These are phyloP conservation scores for Spathaspora gorwiae DNA, from an alignment of 805 yeast species.

Conservation along the genomic window DNA sequence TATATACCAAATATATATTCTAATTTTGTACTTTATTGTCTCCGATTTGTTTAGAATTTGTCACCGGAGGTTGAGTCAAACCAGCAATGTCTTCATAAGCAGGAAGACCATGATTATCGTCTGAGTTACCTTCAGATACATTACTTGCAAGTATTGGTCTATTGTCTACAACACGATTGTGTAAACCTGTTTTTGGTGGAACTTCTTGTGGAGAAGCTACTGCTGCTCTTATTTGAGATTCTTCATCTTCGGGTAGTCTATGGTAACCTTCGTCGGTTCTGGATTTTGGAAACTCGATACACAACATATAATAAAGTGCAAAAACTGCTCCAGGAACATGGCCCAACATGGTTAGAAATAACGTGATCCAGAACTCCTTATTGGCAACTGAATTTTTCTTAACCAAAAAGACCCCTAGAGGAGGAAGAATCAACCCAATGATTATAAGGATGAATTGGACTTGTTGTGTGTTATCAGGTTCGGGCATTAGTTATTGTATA, in stretches of 20 bases:
- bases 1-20: slow-evolving; percentile 2
- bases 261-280: slow-evolving; percentile 14
- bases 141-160: not conserved
- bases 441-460: slow-evolving; percentile 25
- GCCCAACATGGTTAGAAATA: slow-evolving; percentile 28
- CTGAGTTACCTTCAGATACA: not conserved
- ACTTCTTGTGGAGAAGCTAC: not conserved
- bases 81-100: slow-evolving; percentile 19
- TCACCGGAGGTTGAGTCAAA: not conserved
- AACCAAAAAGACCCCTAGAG: slow-evolving; percentile 32
- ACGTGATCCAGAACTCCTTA: slow-evolving; percentile 28
- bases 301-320: slow-evolving; percentile 23
- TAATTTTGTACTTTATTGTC: slow-evolving; percentile 32
- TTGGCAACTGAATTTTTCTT: slow-evolving; percentile 26
- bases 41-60: slow-evolving; percentile 10
- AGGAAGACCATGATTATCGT: not conserved
- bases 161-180: not conserved
- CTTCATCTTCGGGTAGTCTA: slow-evolving; percentile 20
- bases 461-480: slow-evolving; percentile 1
- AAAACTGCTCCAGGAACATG: slow-evolving; percentile 33
- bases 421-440: slow-evolving; percentile 33
- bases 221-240: slow-evolving; percentile 1
- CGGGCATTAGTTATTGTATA: not conserved
- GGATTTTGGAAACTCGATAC: slow-evolving; percentile 14
- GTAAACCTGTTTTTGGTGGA: not conserved